These are phyloP conservation scores for Zalaria obscura DNA, from an alignment of 2,329 filamentous ascomycete genomes.

Conservation along the genomic window DNA sequence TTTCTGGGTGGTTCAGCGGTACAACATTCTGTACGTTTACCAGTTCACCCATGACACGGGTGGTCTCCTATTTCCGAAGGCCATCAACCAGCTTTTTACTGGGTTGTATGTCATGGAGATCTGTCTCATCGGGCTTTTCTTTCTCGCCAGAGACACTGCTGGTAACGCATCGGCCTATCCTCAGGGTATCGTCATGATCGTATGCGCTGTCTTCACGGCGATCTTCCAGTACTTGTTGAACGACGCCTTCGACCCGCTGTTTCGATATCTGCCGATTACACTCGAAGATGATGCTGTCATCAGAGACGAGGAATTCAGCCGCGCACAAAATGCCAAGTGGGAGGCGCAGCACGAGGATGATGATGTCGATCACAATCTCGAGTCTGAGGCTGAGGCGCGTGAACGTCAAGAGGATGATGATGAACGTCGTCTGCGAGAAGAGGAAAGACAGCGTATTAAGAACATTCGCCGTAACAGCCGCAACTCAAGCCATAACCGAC, in stretches of 20 bases:
- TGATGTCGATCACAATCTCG: slow-evolving; percentile 10
- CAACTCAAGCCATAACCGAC: slow-evolving; percentile 3
- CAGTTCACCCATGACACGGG: slow-evolving; percentile 84
- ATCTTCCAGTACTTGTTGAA: slow-evolving; percentile 74
- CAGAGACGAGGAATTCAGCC: slow-evolving; percentile 79
- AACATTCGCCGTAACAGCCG: slow-evolving; percentile 6
- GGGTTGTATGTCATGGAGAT: slow-evolving; percentile 92
- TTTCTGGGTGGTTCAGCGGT: slow-evolving; percentile 91
- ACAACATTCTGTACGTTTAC: slow-evolving; percentile 90
- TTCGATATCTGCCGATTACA: slow-evolving; percentile 83
- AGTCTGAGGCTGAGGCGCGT: slow-evolving; percentile 29
- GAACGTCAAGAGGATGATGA: slow-evolving; percentile 23
- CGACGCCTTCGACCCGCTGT: slow-evolving; percentile 67
- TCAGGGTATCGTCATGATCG: slow-evolving; percentile 76
- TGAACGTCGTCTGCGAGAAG: slow-evolving; percentile 23
- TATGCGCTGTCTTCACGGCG: slow-evolving; percentile 54
- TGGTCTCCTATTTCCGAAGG: slow-evolving; percentile 77
- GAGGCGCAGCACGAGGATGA: slow-evolving; percentile 24
- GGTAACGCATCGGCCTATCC: slow-evolving; percentile 46
- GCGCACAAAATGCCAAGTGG: slow-evolving; percentile 37
- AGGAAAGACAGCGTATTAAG: slow-evolving; percentile 18
- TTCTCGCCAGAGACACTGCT: slow-evolving; percentile 51
- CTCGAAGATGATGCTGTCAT: slow-evolving; percentile 88
- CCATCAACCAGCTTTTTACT: slow-evolving; percentile 90
- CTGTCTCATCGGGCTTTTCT: slow-evolving; percentile 78